These are phyloP conservation scores for Alternaria sp. DNA, from an alignment of 2,329 filamentous ascomycete species.

Conservation along the genomic window DNA sequence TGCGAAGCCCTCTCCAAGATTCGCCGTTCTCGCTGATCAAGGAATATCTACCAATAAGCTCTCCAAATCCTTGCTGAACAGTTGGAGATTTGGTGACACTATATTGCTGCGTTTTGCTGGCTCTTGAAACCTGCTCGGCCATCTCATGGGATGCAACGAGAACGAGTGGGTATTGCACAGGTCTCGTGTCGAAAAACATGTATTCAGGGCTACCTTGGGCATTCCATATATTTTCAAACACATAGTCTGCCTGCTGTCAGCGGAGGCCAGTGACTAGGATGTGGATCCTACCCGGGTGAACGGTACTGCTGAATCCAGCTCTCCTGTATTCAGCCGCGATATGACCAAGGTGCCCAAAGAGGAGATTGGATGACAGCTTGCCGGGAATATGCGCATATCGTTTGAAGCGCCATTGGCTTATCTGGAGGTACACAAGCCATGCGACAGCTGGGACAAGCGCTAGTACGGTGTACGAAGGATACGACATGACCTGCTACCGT, in stretches of 20 bases:
- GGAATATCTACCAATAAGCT: constrained; percentile 39
- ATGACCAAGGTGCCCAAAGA: constrained; percentile 38
- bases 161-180: constrained; percentile 33
- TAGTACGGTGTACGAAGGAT: constrained; percentile 27
- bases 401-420: constrained; percentile 40
- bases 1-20: constrained; percentile 47
- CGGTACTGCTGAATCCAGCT: constrained; percentile 28
- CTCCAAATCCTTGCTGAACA: constrained; percentile 24
- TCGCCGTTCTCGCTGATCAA: constrained; percentile 40
- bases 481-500: constrained; percentile 23
- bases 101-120: constrained; percentile 40
- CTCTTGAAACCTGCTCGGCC: constrained; percentile 45
- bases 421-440: constrained; percentile 30
- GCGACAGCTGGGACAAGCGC: constrained; percentile 29
- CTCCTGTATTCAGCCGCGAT: constrained; percentile 39
- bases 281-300: constrained; percentile 38
- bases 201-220: constrained; percentile 37
- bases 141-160: constrained; percentile 44
- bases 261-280: neutral
- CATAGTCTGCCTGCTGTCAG: constrained; percentile 38
- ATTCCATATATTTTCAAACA: constrained; percentile 40
- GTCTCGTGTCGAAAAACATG: constrained; percentile 44
- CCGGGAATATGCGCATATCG: constrained; percentile 35
- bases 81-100: constrained; percentile 48
- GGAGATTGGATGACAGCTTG: constrained; percentile 28